These are phyloP conservation scores for Komagataella pastoris DNA, from an alignment of 805 yeast genomes.

Conservation along the genomic window DNA sequence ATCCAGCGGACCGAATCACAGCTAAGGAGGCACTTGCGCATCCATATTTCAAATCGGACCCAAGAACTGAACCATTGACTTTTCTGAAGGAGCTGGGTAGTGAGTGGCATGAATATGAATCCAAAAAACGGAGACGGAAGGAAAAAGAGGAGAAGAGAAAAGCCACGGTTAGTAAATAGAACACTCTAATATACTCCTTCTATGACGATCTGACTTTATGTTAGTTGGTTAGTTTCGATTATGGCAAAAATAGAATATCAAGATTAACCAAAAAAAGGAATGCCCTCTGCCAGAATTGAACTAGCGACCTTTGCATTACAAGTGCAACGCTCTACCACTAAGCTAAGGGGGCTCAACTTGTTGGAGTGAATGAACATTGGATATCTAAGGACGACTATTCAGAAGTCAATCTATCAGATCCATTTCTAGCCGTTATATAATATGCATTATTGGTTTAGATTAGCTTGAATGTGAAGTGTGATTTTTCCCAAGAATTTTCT, in stretches of 20 bases:
- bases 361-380: neutral
- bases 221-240: neutral
- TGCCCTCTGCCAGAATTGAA: constrained; percentile 85
- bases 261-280: constrained; percentile 9
- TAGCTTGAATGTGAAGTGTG: no score
- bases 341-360: constrained; percentile 72
- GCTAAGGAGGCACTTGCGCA: constrained; percentile 63
- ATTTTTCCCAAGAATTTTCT: no score
- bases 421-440: neutral
- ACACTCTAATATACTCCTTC: neutral
- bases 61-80: constrained; percentile 44
- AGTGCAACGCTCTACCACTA: constrained; percentile 99
- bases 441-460: no score
- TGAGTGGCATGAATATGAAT: constrained; percentile 97
- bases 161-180: neutral
- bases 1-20: constrained; percentile 55
- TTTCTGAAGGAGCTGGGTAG: constrained; percentile 48
- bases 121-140: constrained; percentile 57
- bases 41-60: constrained; percentile 59
- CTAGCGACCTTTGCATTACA: constrained; percentile 98
- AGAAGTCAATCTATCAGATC: neutral
- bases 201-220: no score
- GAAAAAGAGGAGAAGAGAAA: constrained; percentile 8
- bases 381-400: neutral
- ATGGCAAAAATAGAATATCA: no score